A percentile compares a stretch with the other conserved stretches of the same genome.
phyloP scores from a whole-genome alignment of 176 grass and related monocot species.

The Triticum timopheevii region DNA sequence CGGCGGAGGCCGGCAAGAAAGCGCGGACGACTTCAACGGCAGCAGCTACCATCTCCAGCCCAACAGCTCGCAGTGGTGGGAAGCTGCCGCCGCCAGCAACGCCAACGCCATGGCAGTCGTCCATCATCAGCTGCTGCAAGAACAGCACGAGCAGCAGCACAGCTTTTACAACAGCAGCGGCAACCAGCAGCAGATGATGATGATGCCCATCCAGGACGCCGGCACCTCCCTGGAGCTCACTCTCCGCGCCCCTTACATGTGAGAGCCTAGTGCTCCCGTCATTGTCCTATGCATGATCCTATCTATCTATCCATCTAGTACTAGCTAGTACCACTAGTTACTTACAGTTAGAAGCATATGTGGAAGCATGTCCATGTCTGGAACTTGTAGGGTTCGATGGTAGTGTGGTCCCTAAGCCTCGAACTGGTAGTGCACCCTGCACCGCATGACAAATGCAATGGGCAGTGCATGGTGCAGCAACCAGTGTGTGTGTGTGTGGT shows the following conservation, averaged over 20 bases:
- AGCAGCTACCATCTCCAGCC: neutral
- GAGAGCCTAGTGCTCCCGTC: constrained; percentile 29
- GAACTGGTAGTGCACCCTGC: too few species aligned
- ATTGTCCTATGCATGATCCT: constrained; percentile 19
- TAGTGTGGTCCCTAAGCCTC: too few species aligned
- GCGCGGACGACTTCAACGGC: neutral
- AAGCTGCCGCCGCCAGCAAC: neutral
- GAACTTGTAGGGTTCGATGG: neutral
- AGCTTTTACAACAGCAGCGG: constrained; percentile 36
- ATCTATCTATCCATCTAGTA: neutral
- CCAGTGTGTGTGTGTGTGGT: too few species aligned
- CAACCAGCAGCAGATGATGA: constrained; percentile 5
- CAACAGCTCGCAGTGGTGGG: constrained; percentile 24
- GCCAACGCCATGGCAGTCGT: constrained; percentile 10
- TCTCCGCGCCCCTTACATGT: constrained; percentile 59
- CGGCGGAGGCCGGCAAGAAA: neutral
- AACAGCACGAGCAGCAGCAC: constrained; percentile 23
- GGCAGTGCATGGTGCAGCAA: too few species aligned
- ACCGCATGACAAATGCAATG: too few species aligned
- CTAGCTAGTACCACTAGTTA: neutral
- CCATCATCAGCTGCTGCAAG: constrained; percentile 12
- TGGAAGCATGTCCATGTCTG: constrained; percentile 32
- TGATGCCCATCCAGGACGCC: constrained; percentile 16
- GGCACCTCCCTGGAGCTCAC: constrained; percentile 63
- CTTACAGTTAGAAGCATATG: constrained; percentile 39